Conservation (phyloP, 495 filamentous ascomycete genomes). For the Penicillium cosmopolitanum region DNA sequence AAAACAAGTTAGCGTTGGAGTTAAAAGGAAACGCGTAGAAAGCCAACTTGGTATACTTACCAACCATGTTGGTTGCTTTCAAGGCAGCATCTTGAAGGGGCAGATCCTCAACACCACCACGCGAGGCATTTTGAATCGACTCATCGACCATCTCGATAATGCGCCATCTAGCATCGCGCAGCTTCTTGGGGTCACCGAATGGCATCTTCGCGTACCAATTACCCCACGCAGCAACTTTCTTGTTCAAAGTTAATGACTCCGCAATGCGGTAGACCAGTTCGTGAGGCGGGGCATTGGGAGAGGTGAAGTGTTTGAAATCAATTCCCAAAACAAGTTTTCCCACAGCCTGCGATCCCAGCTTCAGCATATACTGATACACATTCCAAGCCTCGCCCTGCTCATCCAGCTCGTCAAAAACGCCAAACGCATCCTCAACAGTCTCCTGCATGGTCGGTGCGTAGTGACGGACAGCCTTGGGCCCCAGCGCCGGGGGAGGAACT, state of each 20-base stretch:
- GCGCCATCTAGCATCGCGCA: conserved; percentile 27
- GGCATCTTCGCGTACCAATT: conserved; percentile 56
- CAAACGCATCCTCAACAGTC: conserved; percentile 43
- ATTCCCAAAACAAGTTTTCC: conserved; percentile 51
- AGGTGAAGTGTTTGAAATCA: conserved; percentile 55
- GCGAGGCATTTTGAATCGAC: conserved; percentile 31
- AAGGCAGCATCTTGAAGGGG: conserved; percentile 53
- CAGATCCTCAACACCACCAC: conserved; percentile 39
- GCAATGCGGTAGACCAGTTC: conserved; percentile 43
- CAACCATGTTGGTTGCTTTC: conserved; percentile 44
- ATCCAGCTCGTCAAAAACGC: conserved; percentile 56
- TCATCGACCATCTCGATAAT: conserved; percentile 37
- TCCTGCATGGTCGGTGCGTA: conserved; percentile 57
- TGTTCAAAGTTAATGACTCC: conserved; percentile 47
- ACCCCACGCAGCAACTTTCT: conserved; percentile 47
- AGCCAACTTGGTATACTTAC: conserved; percentile 17
- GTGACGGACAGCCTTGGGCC: conserved; percentile 57
- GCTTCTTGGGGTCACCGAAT: conserved; percentile 49
- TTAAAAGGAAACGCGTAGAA: background rate
- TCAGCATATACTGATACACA: conserved; percentile 61
- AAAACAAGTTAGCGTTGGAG: no score
- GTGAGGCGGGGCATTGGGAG: conserved; percentile 40
- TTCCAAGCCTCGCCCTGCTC: conserved; percentile 52
- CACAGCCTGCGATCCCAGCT: conserved; percentile 55
- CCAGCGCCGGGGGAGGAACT: conserved; percentile 56